Percentiles rank a stretch among this genome's conserved stretches.
Conservation (phyloP, 2,329 filamentous ascomycete genomes). For the Cordyceps cicadae region DNA sequence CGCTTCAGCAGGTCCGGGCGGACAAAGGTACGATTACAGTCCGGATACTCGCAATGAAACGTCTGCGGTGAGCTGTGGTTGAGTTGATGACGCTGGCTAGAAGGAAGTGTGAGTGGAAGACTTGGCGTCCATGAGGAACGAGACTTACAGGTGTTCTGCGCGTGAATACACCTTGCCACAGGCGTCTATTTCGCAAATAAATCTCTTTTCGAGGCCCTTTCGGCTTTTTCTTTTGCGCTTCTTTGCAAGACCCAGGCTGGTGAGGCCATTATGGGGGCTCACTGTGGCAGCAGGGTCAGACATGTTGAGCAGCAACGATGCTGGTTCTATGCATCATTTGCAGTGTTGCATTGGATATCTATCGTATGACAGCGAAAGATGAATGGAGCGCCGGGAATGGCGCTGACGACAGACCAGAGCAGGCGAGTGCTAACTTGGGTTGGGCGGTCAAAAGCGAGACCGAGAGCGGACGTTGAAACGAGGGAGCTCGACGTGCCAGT, state of each 20-base stretch:
- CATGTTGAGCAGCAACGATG: conserved; percentile 29
- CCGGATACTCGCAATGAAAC: conserved; percentile 85
- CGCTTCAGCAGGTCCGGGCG: conserved; percentile 86
- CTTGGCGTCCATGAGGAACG: conserved; percentile 18
- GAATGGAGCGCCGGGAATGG: background rate
- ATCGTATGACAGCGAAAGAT: background rate
- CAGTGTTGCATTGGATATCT: background rate
- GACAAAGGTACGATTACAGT: conserved; percentile 85
- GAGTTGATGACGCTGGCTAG: conserved; percentile 76
- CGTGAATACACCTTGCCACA: conserved; percentile 96
- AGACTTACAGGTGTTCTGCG: conserved; percentile 78
- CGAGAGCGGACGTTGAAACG: background rate
- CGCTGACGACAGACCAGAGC: background rate
- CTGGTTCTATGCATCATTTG: background rate
- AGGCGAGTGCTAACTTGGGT: background rate
- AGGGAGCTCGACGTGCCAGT: background rate
- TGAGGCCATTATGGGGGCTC: conserved; percentile 34
- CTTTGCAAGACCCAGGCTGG: background rate
- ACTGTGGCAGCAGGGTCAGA: conserved; percentile 46
- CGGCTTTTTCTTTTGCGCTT: conserved; percentile 60
- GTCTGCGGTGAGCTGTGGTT: conserved; percentile 96
- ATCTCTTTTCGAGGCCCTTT: conserved; percentile 72
- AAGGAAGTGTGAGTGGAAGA: conserved; percentile 14
- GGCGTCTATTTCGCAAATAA: conserved; percentile 74
- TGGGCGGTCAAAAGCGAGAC: background rate